These are phyloP conservation scores for Lagenidium sp. DNA, from an alignment of 352 stramenopile species.

Conservation along the genomic window DNA sequence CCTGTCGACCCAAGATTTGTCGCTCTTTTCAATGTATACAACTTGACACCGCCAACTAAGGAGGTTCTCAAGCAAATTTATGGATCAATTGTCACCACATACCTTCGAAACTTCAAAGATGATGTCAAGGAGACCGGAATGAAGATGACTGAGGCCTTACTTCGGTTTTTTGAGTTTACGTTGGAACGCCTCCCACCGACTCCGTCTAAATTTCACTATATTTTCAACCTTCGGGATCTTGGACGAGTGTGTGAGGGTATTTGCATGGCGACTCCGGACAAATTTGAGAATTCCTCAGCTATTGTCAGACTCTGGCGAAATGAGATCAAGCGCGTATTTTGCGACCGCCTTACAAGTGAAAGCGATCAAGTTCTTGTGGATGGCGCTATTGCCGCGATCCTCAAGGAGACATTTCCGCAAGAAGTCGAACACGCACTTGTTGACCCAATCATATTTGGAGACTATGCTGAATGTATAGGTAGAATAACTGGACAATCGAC, in stretches of 20 bases:
- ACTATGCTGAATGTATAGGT: constrained; percentile 86
- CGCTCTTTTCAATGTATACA: constrained; percentile 95
- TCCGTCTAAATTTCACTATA: constrained; percentile 95
- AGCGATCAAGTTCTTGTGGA: constrained; percentile 82
- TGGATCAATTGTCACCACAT: constrained; percentile 87
- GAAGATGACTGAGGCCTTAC: constrained; percentile 81
- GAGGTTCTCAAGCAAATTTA: constrained; percentile 92
- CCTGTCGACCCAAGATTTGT: constrained; percentile 92
- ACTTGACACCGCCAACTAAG: constrained; percentile 87
- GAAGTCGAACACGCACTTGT: constrained; percentile 56
- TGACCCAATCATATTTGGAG: constrained; percentile 89
- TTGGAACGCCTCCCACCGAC: constrained; percentile 89
- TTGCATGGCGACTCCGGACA: constrained; percentile 90
- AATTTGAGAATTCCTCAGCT: constrained; percentile 46
- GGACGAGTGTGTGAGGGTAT: constrained; percentile 92
- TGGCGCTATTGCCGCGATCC: constrained; percentile 57
- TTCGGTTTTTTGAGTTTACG: constrained; percentile 88
- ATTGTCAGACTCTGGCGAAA: constrained; percentile 92
- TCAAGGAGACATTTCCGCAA: constrained; percentile 63
- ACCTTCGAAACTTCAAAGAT: constrained; percentile 86
- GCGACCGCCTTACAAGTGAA: constrained; percentile 87
- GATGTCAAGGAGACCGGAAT: constrained; percentile 61
- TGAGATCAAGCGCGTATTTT: constrained; percentile 91
- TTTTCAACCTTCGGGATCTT: constrained; percentile 95
- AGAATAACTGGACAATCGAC: constrained; percentile 44